Percentiles rank a stretch among this genome's conserved stretches.
Conservation (phyloP, 2,329 filamentous ascomycete species). For the Alternaria sp. region DNA sequence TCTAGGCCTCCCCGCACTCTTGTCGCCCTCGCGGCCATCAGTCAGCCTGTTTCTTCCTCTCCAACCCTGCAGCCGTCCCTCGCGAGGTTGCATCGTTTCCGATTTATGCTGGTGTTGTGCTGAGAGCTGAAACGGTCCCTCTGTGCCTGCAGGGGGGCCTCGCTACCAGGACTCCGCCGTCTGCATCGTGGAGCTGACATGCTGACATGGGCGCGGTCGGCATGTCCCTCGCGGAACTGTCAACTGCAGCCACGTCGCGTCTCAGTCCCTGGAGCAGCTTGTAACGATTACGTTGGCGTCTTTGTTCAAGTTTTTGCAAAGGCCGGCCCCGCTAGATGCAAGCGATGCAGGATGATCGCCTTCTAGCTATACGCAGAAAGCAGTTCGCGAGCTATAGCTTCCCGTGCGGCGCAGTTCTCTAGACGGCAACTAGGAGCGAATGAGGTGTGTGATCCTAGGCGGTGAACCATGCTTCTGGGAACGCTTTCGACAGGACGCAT, state of each 20-base stretch:
- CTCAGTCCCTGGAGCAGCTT: neutral
- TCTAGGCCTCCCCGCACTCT: constrained; percentile 22
- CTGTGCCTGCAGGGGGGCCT: constrained; percentile 1
- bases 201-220: neutral
- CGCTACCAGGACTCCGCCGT: constrained; percentile 4
- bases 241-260: neutral
- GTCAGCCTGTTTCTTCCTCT: constrained; percentile 13
- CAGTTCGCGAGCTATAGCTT: constrained; percentile 3
- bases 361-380: constrained; percentile 2
- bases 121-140: constrained; percentile 9
- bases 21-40: constrained; percentile 20
- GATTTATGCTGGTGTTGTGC: constrained; percentile 6
- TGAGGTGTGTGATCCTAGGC: constrained; percentile 19
- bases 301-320: neutral
- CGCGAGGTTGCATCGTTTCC: constrained; percentile 16
- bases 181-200: neutral
- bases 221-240: neutral
- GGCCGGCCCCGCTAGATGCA: neutral
- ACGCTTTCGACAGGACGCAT: constrained; percentile 2
- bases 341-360: neutral
- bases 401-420: constrained; percentile 3
- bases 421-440: constrained; percentile 29
- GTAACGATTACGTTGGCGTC: neutral
- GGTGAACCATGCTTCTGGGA: constrained; percentile 27
- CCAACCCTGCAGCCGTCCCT: constrained; percentile 8